These are phyloP conservation scores for Argentina anserina DNA, from an alignment of 306 rosid genomes.

Conservation along the genomic window DNA sequence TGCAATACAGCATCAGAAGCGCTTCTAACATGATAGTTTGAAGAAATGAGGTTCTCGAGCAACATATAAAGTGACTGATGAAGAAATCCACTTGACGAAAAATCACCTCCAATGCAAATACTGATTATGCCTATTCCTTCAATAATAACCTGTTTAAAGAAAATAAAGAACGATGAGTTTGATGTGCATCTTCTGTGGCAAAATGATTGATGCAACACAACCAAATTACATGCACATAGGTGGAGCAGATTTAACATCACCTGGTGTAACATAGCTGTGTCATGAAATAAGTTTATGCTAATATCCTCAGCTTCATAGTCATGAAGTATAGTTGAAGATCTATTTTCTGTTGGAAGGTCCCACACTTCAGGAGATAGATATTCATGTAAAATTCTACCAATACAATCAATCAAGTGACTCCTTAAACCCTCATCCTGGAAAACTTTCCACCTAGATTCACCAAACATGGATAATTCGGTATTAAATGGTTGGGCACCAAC, in stretches of 20 bases:
- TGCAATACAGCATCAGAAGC: constrained; percentile 75
- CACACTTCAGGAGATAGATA: constrained; percentile 84
- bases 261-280: constrained; percentile 80
- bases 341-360: constrained; percentile 62
- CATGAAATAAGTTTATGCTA: constrained; percentile 61
- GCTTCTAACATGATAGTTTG: constrained; percentile 59
- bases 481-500: constrained; percentile 25
- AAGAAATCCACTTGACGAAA: constrained; percentile 76
- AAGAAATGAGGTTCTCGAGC: constrained; percentile 84
- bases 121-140: constrained; percentile 84
- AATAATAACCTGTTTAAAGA: constrained; percentile 71
- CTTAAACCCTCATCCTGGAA: constrained; percentile 45
- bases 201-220: neutral
- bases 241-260: constrained; percentile 40
- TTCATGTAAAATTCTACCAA: constrained; percentile 79
- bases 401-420: constrained; percentile 64
- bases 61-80: constrained; percentile 87
- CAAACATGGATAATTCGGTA: constrained; percentile 24
- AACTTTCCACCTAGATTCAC: constrained; percentile 57
- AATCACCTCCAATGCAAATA: constrained; percentile 76
- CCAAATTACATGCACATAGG: neutral
- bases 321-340: constrained; percentile 32
- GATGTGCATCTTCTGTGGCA: neutral
- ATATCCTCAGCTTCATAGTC: constrained; percentile 54
- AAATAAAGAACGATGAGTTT: constrained; percentile 31